These are phyloP conservation scores for Pterulicium gracile DNA, from an alignment of 1,284 basidiomycete species.

Conservation along the genomic window DNA sequence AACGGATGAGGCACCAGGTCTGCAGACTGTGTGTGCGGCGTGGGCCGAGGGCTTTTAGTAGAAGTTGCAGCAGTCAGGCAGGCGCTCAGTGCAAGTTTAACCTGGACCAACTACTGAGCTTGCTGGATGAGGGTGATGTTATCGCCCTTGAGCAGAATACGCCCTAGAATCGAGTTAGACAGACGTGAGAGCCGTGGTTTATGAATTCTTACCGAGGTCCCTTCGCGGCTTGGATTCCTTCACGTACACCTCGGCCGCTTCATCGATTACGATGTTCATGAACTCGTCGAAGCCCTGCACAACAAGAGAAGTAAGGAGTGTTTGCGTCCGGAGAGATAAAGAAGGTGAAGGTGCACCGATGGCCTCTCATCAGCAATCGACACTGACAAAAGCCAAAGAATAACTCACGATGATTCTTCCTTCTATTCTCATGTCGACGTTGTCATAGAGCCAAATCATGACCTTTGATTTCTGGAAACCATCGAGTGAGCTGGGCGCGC, in stretches of 20 bases:
- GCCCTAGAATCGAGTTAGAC: conserved; percentile 41
- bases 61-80: too few relatives aligned
- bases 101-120: conserved; percentile 10
- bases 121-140: conserved; percentile 94
- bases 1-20: too few relatives aligned
- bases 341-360: conserved; percentile 4
- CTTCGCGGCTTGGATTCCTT: conserved; percentile 78
- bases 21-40: too few relatives aligned
- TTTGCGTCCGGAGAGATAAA: conserved; percentile 5
- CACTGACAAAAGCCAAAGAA: conserved; percentile 10
- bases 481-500: background rate
- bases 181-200: conserved; percentile 4
- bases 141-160: conserved; percentile 90
- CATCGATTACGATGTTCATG: conserved; percentile 98
- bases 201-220: conserved; percentile 53
- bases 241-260: conserved; percentile 88
- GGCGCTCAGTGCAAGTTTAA: too few relatives aligned
- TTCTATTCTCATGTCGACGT: conserved; percentile 94
- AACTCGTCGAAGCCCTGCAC: conserved; percentile 97
- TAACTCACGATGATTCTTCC: conserved; percentile 88
- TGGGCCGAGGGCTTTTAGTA: too few relatives aligned
- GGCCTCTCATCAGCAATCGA: conserved; percentile 12
- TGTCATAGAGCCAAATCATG: conserved; percentile 95
- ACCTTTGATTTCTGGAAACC: conserved; percentile 68
- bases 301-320: conserved; percentile 11